Percentiles rank a stretch among this genome's conserved stretches.
Evolutionary conservation across 495 filamentous ascomycete genomes (phyloP).

Genomic region (Talaromyces wortmannii): DNA sequence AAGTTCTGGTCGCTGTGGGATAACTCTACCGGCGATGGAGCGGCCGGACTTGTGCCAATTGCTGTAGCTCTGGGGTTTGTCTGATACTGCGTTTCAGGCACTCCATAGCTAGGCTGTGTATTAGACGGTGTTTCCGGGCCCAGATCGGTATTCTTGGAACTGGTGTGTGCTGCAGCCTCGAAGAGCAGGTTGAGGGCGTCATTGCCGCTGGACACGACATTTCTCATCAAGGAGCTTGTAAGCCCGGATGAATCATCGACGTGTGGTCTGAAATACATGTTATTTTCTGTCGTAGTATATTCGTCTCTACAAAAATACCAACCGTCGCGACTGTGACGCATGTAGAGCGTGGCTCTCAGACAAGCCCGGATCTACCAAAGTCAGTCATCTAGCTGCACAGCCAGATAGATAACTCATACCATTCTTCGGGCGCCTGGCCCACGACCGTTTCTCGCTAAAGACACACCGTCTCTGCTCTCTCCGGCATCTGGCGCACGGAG

Average conservation of each 20-base stretch:
- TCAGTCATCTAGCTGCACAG: background rate
- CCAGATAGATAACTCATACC: constrained; percentile 11
- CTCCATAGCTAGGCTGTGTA: background rate
- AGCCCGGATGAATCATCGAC: background rate
- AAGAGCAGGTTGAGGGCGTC: constrained; percentile 49
- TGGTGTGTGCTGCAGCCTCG: constrained; percentile 37
- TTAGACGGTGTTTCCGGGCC: background rate
- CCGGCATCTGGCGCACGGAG: constrained; percentile 87
- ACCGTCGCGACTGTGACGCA: background rate
- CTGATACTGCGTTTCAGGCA: background rate
- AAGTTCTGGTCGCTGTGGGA: constrained; percentile 23
- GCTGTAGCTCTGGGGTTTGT: background rate
- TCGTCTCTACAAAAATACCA: too few species aligned
- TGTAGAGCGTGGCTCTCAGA: background rate
- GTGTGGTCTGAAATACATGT: too few species aligned
- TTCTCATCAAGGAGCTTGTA: constrained; percentile 40
- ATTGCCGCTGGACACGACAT: constrained; percentile 42
- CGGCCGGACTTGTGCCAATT: constrained; percentile 5
- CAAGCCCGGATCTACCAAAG: background rate
- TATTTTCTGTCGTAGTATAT: too few species aligned
- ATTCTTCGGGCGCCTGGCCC: constrained; percentile 33
- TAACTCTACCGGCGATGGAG: constrained; percentile 19
- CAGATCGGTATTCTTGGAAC: constrained; percentile 8
- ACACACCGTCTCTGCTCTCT: constrained; percentile 87
- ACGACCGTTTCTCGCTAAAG: constrained; percentile 72